Conservation (phyloP, 2,329 filamentous ascomycete species). For the Fulvia fulva region DNA sequence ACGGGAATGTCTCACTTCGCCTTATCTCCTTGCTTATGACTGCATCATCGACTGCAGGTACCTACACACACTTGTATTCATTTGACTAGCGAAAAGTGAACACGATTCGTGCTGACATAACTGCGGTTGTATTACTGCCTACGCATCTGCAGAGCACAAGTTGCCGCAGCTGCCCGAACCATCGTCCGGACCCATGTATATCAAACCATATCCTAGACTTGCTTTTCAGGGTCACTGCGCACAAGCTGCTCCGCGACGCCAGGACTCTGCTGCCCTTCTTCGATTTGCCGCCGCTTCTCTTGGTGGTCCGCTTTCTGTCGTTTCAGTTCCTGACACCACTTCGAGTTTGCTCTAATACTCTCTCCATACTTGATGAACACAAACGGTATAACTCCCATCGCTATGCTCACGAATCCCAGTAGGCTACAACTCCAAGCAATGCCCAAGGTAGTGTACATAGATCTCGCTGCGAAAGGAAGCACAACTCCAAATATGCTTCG, state of each 20-base stretch:
- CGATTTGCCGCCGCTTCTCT: constrained; percentile 11
- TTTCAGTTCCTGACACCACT: constrained; percentile 59
- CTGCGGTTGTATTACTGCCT: background rate
- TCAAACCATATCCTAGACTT: constrained; percentile 16
- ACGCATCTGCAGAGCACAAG: background rate
- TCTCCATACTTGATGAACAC: constrained; percentile 54
- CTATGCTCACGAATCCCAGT: constrained; percentile 47
- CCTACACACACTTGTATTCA: background rate
- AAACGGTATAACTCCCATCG: constrained; percentile 55
- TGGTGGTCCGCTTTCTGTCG: constrained; percentile 42
- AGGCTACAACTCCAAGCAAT: constrained; percentile 62
- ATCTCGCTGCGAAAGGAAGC: constrained; percentile 44
- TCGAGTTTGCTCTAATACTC: constrained; percentile 53
- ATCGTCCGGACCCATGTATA: background rate
- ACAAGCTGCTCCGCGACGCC: background rate
- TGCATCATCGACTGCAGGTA: background rate
- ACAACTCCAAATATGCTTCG: constrained; percentile 72
- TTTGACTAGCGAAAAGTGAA: background rate
- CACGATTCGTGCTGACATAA: background rate
- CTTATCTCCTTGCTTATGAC: background rate
- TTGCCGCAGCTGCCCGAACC: constrained; percentile 1
- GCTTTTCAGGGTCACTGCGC: constrained; percentile 18
- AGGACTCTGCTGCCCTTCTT: constrained; percentile 6
- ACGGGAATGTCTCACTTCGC: background rate
- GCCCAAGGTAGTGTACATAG: constrained; percentile 65